phyloP scores from a whole-genome alignment of 257 asterid genomes.

The Nicotiana attenuata region DNA sequence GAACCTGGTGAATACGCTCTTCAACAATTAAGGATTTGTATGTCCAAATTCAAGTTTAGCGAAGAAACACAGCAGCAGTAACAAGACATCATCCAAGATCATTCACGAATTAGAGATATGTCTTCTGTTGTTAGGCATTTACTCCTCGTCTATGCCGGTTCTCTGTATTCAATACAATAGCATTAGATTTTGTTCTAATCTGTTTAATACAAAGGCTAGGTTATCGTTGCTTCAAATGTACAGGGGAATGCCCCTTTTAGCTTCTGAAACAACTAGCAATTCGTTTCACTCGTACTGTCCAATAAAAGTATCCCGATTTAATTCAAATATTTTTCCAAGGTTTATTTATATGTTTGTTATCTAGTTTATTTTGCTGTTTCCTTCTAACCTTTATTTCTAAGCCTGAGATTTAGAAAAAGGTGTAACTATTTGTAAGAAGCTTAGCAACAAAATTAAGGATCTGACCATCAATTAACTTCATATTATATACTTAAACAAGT shows the following conservation, averaged over 20 bases:
- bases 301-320: neutral
- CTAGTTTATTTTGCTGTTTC: neutral
- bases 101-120: too few species aligned
- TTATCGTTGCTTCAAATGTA: neutral
- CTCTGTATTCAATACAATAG: neutral
- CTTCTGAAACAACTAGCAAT: neutral
- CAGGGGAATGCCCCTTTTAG: conserved; percentile 1
- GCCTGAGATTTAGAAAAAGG: neutral
- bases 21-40: too few species aligned
- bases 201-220: neutral
- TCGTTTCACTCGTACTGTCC: neutral
- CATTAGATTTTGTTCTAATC: neutral
- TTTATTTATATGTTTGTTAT: neutral
- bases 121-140: neutral
- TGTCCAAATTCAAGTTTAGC: too few species aligned
- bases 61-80: too few species aligned
- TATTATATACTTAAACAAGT: too few species aligned
- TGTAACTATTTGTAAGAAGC: too few species aligned
- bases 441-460: too few species aligned
- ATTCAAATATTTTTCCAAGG: neutral
- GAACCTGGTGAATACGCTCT: too few species aligned
- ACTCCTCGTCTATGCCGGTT: neutral
- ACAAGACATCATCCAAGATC: too few species aligned
- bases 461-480: too few species aligned
- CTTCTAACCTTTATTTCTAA: neutral